A percentile compares a stretch with the other conserved stretches of the same genome.
phyloP scores from a whole-genome alignment of 495 filamentous ascomycete genomes.

The Penicillium psychrofluorescens region DNA sequence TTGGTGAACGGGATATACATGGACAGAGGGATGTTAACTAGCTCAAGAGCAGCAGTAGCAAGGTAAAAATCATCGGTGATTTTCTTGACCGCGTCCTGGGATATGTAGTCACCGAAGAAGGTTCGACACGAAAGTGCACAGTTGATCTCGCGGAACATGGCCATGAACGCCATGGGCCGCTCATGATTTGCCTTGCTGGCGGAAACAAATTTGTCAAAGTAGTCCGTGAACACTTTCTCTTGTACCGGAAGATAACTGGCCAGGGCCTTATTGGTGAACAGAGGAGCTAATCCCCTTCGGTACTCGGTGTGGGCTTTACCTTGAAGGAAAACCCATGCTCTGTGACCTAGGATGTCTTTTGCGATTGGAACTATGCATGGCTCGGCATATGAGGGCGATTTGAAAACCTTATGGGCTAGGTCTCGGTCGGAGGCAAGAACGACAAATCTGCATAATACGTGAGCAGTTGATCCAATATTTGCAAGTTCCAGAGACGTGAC shows the following conservation, averaged over 20 bases:
- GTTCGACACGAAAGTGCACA: constrained; percentile 78
- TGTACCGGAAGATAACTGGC: constrained; percentile 80
- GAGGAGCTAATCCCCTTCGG: constrained; percentile 78
- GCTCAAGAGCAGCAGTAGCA: constrained; percentile 84
- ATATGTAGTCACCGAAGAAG: constrained; percentile 37
- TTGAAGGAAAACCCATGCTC: constrained; percentile 91
- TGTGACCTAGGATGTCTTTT: constrained; percentile 76
- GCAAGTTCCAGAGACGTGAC: no score
- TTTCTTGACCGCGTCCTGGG: constrained; percentile 63
- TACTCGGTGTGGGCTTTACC: constrained; percentile 87
- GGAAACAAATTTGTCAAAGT: constrained; percentile 68
- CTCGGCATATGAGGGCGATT: constrained; percentile 78
- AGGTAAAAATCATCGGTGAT: constrained; percentile 93
- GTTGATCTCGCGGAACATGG: constrained; percentile 82
- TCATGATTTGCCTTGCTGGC: constrained; percentile 53
- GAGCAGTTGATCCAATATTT: not conserved
- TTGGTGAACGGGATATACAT: constrained; percentile 93
- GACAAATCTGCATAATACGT: constrained; percentile 60
- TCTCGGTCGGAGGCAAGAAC: constrained; percentile 90
- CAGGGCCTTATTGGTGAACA: constrained; percentile 85
- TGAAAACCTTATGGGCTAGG: constrained; percentile 89
- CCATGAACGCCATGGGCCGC: constrained; percentile 71
- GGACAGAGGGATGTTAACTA: constrained; percentile 79
- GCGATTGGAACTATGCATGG: constrained; percentile 90
- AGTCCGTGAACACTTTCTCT: constrained; percentile 73